phyloP scores from a whole-genome alignment of 257 asterid genomes.

The Solanum piurae region DNA sequence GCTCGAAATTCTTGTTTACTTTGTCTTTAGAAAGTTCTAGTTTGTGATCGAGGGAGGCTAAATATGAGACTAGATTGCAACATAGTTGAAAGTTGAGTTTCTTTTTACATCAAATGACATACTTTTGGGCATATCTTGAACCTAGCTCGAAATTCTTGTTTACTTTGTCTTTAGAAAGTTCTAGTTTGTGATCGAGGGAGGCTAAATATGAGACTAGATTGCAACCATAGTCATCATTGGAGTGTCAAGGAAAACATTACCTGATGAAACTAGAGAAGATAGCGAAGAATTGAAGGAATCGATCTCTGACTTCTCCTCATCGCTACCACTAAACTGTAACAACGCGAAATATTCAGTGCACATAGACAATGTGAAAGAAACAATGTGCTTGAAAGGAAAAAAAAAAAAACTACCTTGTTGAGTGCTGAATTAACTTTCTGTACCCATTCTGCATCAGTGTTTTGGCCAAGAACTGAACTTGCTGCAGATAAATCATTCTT shows the following conservation, averaged over 20 bases:
- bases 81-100: background rate
- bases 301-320: constrained; percentile 69
- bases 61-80: no score
- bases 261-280: constrained; percentile 61
- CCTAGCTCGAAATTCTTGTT: background rate
- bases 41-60: no score
- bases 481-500: constrained; percentile 63
- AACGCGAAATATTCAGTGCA: background rate
- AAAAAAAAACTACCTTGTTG: constrained; percentile 38
- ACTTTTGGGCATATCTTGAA: background rate
- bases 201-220: background rate
- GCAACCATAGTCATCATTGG: background rate
- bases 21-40: no score
- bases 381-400: background rate
- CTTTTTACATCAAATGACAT: background rate
- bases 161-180: background rate
- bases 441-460: constrained; percentile 65
- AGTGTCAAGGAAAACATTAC: constrained; percentile 8
- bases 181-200: background rate
- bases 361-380: constrained; percentile 3
- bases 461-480: constrained; percentile 58
- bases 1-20: no score
- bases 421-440: constrained; percentile 63
- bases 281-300: constrained; percentile 59
- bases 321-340: constrained; percentile 67